Evolutionary conservation across 208 protist species (phyloP), one percentile per base, ranked within the genome.

Genomic region (Leishmania major): DNA sequence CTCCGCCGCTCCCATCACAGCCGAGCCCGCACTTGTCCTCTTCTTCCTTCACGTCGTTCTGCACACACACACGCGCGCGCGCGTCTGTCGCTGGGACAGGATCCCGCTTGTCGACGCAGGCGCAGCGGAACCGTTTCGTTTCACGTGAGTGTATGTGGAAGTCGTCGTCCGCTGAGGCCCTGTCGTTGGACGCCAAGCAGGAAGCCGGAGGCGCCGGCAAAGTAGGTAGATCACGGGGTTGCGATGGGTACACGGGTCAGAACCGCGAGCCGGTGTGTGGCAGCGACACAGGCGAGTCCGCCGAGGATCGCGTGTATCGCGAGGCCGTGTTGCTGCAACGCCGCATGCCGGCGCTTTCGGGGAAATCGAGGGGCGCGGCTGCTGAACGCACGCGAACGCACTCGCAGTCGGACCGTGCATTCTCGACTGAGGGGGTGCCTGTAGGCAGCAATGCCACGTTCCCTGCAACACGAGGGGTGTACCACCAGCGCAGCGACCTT

Each of bases 281-380:
- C 17, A 47, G 47, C 1, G 80, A 80, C 3, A 66, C 31, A 17
- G 62, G 49, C 3, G 84, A 86, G 72, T 71, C 60, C 35, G 67
- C 79, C 0, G 80, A 75, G 45, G 74, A 80, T 5, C 78, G 73
- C 35, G 83, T 78, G 47, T 79, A 82, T 64, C 78, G 73, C 8
- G 83, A 86, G 74, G 83, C 83, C 3, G 19, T 82, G 72, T 86
- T 82, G 47, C 72, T 84, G 1, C 81, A 82, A 22, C 85, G 86
- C 22, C 85, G 76, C 3, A 77, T 86, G 76, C 66, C 81, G 62
- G 66, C 83, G 2, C 28, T 76, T 28, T 49, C 60, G 40, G 40
- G 22, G 31, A 71, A 79, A 40, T 31, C 43, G 49, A 22, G 25
- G 19, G 40, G 69, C 22, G 0, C 55, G 19, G 25, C 57, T 6